Base-by-base conservation (phyloP, 192 early-diverging fungal genomes). In the Podila minutissima region DNA sequence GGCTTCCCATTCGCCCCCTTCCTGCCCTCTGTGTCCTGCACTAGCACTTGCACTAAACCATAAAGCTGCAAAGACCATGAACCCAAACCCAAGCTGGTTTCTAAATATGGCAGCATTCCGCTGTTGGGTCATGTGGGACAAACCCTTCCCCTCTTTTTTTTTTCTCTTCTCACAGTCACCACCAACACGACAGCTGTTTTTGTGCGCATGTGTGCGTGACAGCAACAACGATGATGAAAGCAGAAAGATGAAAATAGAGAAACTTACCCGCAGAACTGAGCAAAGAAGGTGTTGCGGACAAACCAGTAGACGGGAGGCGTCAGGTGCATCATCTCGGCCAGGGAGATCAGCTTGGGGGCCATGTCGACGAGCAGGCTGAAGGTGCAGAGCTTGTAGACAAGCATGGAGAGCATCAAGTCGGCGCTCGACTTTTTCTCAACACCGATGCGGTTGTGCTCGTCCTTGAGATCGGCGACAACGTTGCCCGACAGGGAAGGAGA, bases 251-350 rank as follows among this genome's bases (percentile, higher is more conserved):
- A 48, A 62, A 50, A 22, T 17, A 46, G 4, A 46, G 15, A 24
- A 10, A 50, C 85, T 58, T 84, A 92, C 83, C 94, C 93, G 71
- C 93, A 94, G 82, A 95, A 95, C 81, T 96, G 95, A 50, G 89
- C 86, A 86, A 96, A 98, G 81, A 98, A 95, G 12, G 96, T 97
- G 20, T 88, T 87, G 78, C 91, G 93, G 69, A 97, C 86, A 31
- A 94, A 82, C 50, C 85, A 88, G 84, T 94, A 91, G 62, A 88
- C 86, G 22, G 78, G 83, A 4, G 55, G 49, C 19, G 72, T 63
- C 61, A 93, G 55, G 12, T 84, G 76, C 7, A 88, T n/a, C 61
- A 74, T 84, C 69, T 91, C 86, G 11, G 89, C 86, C 48, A 85
- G 59, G 12, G 75, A 71, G 48, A 95, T 84, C 10, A 94, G 20